Conservation (phyloP, 257 asterid species). For the Misopates orontium region DNA sequence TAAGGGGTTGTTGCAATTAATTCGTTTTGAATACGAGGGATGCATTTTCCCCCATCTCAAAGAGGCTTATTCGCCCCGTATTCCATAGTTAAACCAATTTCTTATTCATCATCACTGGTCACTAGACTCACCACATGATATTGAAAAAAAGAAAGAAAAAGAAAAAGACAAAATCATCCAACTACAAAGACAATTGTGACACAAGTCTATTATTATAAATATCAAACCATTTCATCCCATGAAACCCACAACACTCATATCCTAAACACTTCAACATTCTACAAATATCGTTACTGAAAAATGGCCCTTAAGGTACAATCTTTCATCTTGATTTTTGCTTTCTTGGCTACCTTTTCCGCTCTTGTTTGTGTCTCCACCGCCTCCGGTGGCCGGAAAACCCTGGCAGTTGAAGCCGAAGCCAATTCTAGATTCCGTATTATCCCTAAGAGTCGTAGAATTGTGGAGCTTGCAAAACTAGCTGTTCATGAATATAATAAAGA, state of each 20-base stretch:
- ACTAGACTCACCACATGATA: no score
- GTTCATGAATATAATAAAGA: neutral
- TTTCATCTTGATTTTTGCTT: neutral
- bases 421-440: neutral
- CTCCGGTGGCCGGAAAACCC: neutral
- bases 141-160: no score
- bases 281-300: neutral
- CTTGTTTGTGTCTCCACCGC: conserved; percentile 9
- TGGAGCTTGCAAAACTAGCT: neutral
- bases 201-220: no score
- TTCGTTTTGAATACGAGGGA: no score
- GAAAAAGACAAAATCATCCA: no score
- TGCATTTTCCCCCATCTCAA: no score
- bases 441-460: neutral
- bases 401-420: neutral
- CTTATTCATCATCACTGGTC: no score
- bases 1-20: no score
- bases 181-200: no score
- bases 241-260: neutral
- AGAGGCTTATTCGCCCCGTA: no score
- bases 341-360: neutral
- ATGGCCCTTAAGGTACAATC: conserved; percentile 14
- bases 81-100: no score
- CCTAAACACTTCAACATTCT: neutral
- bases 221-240: neutral